phyloP scores from a whole-genome alignment of 345 rosid species.

The Crucihimalaya himalaica region DNA sequence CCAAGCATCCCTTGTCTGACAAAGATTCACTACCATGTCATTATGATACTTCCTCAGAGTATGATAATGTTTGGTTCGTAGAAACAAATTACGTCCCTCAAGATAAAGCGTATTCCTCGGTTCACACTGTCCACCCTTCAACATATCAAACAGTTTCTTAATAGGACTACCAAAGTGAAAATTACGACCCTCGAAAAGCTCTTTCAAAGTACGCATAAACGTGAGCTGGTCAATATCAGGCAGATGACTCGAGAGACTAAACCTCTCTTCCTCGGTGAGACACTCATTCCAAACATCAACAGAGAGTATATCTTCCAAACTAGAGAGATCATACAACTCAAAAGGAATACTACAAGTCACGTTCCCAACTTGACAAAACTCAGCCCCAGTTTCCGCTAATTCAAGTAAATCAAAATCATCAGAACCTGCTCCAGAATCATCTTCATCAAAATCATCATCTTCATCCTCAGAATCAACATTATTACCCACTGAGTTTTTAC shows the following conservation, averaged over 20 bases:
- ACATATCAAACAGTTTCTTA: slow-evolving; percentile 76
- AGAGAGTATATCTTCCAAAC: slow-evolving; percentile 74
- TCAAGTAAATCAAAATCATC: slow-evolving; percentile 96
- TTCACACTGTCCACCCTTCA: slow-evolving; percentile 93
- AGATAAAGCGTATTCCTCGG: slow-evolving; percentile 92
- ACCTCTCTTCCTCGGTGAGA: slow-evolving; percentile 80
- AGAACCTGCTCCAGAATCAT: slow-evolving; percentile 96
- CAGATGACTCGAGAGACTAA: slow-evolving; percentile 63
- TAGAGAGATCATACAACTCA: slow-evolving; percentile 82
- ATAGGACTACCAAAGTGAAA: slow-evolving; percentile 92
- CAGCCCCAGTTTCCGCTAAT: slow-evolving; percentile 84
- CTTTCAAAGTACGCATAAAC: slow-evolving; percentile 66
- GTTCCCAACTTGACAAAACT: slow-evolving; percentile 85
- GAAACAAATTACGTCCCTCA: slow-evolving; percentile 71
- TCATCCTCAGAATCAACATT: slow-evolving; percentile 62
- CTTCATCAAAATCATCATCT: slow-evolving; percentile 78
- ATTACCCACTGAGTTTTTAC: slow-evolving; percentile 51
- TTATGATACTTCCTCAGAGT: slow-evolving; percentile 82
- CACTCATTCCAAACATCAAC: slow-evolving; percentile 94
- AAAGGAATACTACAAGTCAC: slow-evolving; percentile 84
- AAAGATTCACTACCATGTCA: slow-evolving; percentile 67
- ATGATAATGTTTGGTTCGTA: slow-evolving; percentile 79
- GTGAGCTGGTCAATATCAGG: slow-evolving; percentile 86
- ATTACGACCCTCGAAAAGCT: slow-evolving; percentile 73
- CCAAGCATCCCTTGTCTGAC: slow-evolving; percentile 94